phyloP scores from a whole-genome alignment of 192 early-diverging fungal species.

The Entomortierella chlamydospora region DNA sequence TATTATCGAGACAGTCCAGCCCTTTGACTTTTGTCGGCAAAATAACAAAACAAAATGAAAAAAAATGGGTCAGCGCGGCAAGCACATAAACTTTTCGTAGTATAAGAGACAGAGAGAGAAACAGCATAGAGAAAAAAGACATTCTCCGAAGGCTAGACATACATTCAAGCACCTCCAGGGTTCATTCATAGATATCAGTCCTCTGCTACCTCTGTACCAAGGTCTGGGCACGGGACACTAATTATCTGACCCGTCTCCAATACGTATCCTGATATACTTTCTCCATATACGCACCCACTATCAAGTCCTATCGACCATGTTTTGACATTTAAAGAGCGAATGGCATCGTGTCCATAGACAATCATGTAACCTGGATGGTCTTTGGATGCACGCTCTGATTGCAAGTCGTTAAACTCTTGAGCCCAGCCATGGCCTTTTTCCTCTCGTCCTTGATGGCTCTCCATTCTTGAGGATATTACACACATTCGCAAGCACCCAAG shows the following conservation, averaged over 20 bases:
- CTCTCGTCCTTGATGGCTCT: slow-evolving; percentile 43
- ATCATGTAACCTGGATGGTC: slow-evolving; percentile 22
- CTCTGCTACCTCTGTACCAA: not conserved
- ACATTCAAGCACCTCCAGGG: too few species aligned
- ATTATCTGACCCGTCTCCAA: slow-evolving; percentile 14
- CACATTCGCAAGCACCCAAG: slow-evolving; percentile 37
- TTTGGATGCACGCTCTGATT: slow-evolving; percentile 1
- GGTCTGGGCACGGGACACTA: not conserved
- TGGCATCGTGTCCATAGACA: slow-evolving; percentile 80
- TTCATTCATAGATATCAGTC: not conserved
- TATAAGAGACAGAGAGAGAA: too few species aligned
- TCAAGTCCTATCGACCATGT: slow-evolving; percentile 71
- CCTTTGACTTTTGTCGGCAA: too few species aligned
- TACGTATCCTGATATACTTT: slow-evolving; percentile 30
- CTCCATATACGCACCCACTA: slow-evolving; percentile 76
- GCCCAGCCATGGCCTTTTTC: slow-evolving; percentile 59
- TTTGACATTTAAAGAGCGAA: slow-evolving; percentile 65
- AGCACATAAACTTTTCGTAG: too few species aligned
- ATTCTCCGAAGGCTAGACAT: too few species aligned
- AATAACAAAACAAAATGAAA: too few species aligned
- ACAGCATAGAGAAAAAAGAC: too few species aligned
- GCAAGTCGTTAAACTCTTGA: slow-evolving; percentile 43
- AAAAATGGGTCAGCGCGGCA: too few species aligned
- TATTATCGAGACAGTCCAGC: too few species aligned
- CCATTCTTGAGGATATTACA: slow-evolving; percentile 60